A percentile compares a stretch with the other conserved stretches of the same genome.
These are phyloP conservation scores for Centella asiatica DNA, from an alignment of 129 eudicot species.

Conservation along the genomic window DNA sequence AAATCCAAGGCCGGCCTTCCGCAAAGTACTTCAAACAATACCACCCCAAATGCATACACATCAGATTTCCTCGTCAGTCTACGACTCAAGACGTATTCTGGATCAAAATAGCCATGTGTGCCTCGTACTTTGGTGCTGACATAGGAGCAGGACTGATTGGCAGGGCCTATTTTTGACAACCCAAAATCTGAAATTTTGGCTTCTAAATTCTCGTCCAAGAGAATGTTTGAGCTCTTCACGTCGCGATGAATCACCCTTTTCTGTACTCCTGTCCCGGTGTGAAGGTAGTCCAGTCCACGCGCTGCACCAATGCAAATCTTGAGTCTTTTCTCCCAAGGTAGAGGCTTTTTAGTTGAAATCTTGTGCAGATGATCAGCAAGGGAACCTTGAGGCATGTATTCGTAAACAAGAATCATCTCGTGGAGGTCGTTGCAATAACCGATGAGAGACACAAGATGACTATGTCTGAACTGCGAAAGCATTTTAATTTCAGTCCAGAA, in stretches of 20 bases:
- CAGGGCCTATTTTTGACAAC: slow-evolving; percentile 29
- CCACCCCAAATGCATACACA: too few species aligned
- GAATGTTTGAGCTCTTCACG: slow-evolving; percentile 41
- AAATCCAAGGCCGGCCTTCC: slow-evolving; percentile 47
- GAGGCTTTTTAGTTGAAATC: slow-evolving; percentile 20
- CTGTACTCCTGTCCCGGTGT: slow-evolving; percentile 20
- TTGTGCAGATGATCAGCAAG: slow-evolving; percentile 26
- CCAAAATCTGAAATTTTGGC: slow-evolving; percentile 56
- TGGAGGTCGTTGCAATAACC: slow-evolving; percentile 35
- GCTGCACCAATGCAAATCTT: slow-evolving; percentile 33
- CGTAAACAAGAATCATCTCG: slow-evolving; percentile 35
- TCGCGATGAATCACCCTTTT: slow-evolving; percentile 38
- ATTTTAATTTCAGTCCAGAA: slow-evolving; percentile 26
- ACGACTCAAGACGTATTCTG: slow-evolving; percentile 25
- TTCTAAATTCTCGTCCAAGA: slow-evolving; percentile 29
- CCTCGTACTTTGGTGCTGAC: slow-evolving; percentile 41
- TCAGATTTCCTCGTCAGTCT: too few species aligned
- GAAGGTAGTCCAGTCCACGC: slow-evolving; percentile 36
- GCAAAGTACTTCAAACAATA: too few species aligned
- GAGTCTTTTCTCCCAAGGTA: slow-evolving; percentile 31
- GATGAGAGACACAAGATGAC: slow-evolving; percentile 26
- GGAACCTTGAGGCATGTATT: slow-evolving; percentile 25
- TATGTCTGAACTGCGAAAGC: slow-evolving; percentile 32
- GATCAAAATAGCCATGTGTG: slow-evolving; percentile 43
- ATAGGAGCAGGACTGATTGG: slow-evolving; percentile 19